These are phyloP conservation scores for Yarrowia keelungensis DNA, from an alignment of 805 yeast genomes.

Conservation along the genomic window DNA sequence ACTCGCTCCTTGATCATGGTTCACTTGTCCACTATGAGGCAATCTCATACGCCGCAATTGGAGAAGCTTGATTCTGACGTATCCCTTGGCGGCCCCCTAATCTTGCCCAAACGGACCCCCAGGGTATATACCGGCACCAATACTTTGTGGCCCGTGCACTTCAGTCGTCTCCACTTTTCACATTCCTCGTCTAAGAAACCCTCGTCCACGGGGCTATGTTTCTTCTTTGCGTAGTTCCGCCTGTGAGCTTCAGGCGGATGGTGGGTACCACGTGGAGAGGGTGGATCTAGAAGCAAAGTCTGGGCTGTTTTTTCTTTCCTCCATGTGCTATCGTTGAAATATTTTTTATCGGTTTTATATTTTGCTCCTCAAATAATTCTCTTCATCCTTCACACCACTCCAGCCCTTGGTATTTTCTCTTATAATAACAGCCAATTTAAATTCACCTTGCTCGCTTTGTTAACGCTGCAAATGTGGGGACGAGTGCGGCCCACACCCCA, in stretches of 20 bases:
- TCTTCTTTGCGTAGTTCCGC: too few species aligned
- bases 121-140: too few species aligned
- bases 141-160: too few species aligned
- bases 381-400: neutral
- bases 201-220: neutral
- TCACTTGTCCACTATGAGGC: neutral
- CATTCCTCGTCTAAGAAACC: neutral
- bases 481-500: slow-evolving; percentile 18
- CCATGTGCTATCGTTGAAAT: too few species aligned
- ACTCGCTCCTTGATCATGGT: neutral
- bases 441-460: slow-evolving; percentile 17
- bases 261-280: too few species aligned
- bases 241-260: too few species aligned
- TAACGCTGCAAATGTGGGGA: slow-evolving; percentile 30
- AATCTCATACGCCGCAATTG: neutral
- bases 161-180: neutral
- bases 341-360: neutral
- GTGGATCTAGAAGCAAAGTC: too few species aligned
- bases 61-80: slow-evolving; percentile 4
- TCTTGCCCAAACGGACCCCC: neutral
- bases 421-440: slow-evolving; percentile 22
- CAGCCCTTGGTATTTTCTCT: neutral
- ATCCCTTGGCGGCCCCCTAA: slow-evolving; percentile 11
- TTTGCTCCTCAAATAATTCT: neutral
- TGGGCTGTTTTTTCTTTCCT: too few species aligned